Conservation (phyloP, 2,329 filamentous ascomycete genomes). For the Neopestalotiopsis clavispora region DNA sequence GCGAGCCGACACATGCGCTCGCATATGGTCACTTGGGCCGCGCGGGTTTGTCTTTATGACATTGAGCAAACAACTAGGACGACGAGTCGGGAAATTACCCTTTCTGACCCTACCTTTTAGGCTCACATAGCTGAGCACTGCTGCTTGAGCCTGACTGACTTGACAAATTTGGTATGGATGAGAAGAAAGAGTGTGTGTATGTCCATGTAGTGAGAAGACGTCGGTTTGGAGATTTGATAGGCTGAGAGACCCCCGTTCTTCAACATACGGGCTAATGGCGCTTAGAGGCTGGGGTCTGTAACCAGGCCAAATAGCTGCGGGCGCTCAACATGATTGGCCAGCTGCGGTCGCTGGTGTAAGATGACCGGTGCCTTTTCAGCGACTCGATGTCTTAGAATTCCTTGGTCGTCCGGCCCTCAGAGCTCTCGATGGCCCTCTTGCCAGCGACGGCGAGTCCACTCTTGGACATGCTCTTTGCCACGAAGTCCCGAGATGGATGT, state of each 20-base stretch:
- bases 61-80: conserved; percentile 19
- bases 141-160: conserved; percentile 34
- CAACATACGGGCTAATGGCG: conserved; percentile 48
- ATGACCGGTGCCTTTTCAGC: conserved; percentile 44
- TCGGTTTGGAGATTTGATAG: conserved; percentile 46
- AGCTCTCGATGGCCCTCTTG: conserved; percentile 3
- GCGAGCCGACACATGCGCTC: conserved; percentile 18
- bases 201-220: conserved; percentile 26
- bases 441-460: conserved; percentile 33
- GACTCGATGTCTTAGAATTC: conserved; percentile 55
- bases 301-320: conserved; percentile 48
- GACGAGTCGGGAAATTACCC: conserved; percentile 26
- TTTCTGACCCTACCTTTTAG: conserved; percentile 34
- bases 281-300: conserved; percentile 48
- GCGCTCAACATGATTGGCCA: conserved; percentile 45
- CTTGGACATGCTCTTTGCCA: conserved; percentile 43
- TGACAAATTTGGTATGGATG: conserved; percentile 26
- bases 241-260: conserved; percentile 37
- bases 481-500: conserved; percentile 43
- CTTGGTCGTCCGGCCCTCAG: conserved; percentile 41
- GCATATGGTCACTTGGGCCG: conserved; percentile 26
- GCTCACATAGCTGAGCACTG: conserved; percentile 36
- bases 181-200: conserved; percentile 10
- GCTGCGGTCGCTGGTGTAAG: conserved; percentile 46
- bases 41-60: conserved; percentile 34